Base-by-base conservation (phyloP, 345 rosid species). In the Sisymbrium altissimum region DNA sequence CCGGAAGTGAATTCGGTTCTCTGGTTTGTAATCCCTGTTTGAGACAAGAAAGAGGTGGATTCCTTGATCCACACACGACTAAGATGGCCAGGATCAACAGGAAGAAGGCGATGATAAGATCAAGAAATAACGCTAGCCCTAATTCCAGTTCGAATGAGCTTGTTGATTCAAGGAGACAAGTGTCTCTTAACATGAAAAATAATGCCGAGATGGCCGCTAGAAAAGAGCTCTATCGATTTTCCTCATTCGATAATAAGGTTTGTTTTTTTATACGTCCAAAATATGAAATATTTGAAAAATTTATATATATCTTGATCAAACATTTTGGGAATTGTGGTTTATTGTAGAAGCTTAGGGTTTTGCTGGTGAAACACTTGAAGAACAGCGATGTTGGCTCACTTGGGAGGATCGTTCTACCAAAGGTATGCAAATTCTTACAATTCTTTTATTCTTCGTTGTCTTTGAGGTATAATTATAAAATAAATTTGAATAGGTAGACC, bases 321-420 rank as follows among this genome's bases (percentile, higher is more conserved):
- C 43, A 38, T 53, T 64, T n/a, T 44, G 19, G 64, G 2, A 32
- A 39, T 64, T 62, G 65, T 76, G 53, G 23, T 43, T 74, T 45
- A 15, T 40, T 64, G 71, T 81, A 93, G 96, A 84, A 67, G 66
- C 79, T 94, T 61, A 88, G 85, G 71, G 59, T 83, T 74, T 35
- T 91, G 75, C 69, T 89, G 68, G 84, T 27, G 52, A 93, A 89
- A 79, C 76, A 78, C 44, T 64, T 93, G 76, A 88, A 81, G 85
- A 86, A 84, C 64, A 93, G 97, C 78, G 98, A 93, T 78, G 96
- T 93, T 27, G 87, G 91, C n/a, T 63, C 82, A 40, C 88, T 88
- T 35, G 91, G 97, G 33, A 88, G 97, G 79, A 91, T 93, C 15
- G 86, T 93, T 29, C 83, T 93, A 73, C 98, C 95, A 78, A 93